Evolutionary conservation across 192 early-diverging fungal species (phyloP).

Genomic region (Pilobolus umbonatus): DNA sequence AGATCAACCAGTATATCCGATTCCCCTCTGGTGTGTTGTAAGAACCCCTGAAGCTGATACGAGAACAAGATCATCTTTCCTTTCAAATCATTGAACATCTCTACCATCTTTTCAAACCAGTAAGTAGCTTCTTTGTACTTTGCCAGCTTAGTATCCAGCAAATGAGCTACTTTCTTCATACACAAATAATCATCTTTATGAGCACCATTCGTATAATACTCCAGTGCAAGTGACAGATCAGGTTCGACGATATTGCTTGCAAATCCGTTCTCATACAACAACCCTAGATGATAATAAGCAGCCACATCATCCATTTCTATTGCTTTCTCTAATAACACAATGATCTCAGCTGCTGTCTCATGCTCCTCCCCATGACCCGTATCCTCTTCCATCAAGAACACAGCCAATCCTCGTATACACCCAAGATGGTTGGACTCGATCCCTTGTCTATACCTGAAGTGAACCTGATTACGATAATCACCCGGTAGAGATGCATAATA

Average conservation of each 20-base stretch:
- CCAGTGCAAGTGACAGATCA: constrained; percentile 2
- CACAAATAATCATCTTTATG: constrained; percentile 3
- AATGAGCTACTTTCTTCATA: constrained; percentile 8
- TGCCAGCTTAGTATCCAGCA: not conserved
- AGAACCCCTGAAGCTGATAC: constrained; percentile 23
- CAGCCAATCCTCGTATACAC: constrained; percentile 21
- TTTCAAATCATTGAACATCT: not conserved
- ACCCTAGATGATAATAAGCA: not conserved
- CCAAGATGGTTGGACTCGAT: constrained; percentile 11
- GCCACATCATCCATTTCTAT: constrained; percentile 6
- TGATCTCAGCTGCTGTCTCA: not conserved
- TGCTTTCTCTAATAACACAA: constrained; percentile 18
- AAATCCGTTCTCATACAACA: constrained; percentile 16
- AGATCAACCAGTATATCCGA: not conserved
- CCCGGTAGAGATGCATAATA: not conserved
- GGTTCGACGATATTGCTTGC: not conserved
- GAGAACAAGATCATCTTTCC: constrained; percentile 15
- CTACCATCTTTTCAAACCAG: constrained; percentile 18
- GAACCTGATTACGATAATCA: constrained; percentile 7
- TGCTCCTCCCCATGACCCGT: constrained; percentile 1
- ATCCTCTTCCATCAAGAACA: constrained; percentile 6
- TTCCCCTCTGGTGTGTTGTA: not conserved
- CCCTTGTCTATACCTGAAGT: constrained; percentile 11
- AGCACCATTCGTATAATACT: constrained; percentile 10
- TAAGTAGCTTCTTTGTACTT: constrained; percentile 12